phyloP scores from a whole-genome alignment of 1,284 basidiomycete species.

The Ceratobasidium theobromae region DNA sequence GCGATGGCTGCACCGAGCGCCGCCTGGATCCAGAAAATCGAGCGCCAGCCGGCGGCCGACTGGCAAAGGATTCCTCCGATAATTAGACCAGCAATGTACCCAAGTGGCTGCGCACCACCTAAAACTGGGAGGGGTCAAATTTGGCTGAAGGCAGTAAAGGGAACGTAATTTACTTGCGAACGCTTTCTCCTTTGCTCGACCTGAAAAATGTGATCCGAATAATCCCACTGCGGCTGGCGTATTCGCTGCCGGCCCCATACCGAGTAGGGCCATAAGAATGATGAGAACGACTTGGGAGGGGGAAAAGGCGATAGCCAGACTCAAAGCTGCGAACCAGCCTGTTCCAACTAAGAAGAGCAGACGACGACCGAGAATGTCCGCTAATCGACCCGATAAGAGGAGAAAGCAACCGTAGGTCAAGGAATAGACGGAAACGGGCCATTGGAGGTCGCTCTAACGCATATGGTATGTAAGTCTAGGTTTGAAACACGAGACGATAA shows the following conservation, averaged over 20 bases:
- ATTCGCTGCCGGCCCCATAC: conserved; percentile 32
- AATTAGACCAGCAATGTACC: conserved; percentile 34
- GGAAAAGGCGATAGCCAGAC: conserved; percentile 30
- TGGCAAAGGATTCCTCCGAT: conserved; percentile 33
- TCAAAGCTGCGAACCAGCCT: conserved; percentile 25
- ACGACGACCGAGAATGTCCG: conserved; percentile 32
- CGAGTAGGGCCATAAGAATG: conserved; percentile 31
- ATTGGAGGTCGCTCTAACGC: conserved; percentile 25
- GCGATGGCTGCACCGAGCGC: conserved; percentile 17
- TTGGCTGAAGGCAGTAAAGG: not conserved
- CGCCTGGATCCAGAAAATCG: conserved; percentile 30
- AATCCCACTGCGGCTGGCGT: conserved; percentile 33
- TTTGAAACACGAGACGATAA: not conserved
- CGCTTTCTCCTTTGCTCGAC: conserved; percentile 30
- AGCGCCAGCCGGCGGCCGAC: conserved; percentile 26
- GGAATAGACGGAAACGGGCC: conserved; percentile 27
- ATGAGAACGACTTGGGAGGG: conserved; percentile 26
- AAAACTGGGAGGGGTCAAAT: not conserved
- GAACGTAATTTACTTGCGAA: conserved; percentile 20
- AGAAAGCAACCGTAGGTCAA: conserved; percentile 34
- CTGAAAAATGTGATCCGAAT: conserved; percentile 31
- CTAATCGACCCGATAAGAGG: conserved; percentile 32
- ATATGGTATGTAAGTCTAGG: not conserved
- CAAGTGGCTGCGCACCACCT: conserved; percentile 34
- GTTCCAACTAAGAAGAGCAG: conserved; percentile 33